A percentile compares a stretch with the other conserved stretches of the same genome.
Evolutionary conservation across 2,329 filamentous ascomycete genomes (phyloP).

Genomic region (Microcyclosporella mali): DNA sequence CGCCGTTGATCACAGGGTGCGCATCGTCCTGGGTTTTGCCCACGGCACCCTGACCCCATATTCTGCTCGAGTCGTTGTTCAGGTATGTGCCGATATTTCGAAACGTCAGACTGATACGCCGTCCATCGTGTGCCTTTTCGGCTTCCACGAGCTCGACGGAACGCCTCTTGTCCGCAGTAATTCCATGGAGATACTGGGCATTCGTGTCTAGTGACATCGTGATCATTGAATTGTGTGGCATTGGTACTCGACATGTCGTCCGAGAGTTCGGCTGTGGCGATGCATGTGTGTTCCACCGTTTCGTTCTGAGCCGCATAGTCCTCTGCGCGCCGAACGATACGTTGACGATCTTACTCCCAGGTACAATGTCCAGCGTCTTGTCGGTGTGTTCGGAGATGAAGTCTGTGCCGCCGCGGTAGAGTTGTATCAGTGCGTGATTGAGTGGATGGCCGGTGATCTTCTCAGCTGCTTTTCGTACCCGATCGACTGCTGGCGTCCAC

Average conservation of each 20-base stretch:
- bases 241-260: constrained; percentile 58
- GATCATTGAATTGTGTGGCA: constrained; percentile 87
- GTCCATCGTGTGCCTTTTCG: constrained; percentile 67
- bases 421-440: constrained; percentile 89
- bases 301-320: constrained; percentile 83
- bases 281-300: constrained; percentile 44
- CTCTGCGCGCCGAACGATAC: constrained; percentile 87
- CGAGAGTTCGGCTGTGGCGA: constrained; percentile 26
- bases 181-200: constrained; percentile 83
- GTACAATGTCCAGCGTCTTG: constrained; percentile 86
- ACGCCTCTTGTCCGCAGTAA: constrained; percentile 75
- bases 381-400: constrained; percentile 96
- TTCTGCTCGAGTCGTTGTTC: constrained; percentile 54
- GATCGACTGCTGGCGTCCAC: constrained; percentile 67
- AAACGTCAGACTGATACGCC: constrained; percentile 88
- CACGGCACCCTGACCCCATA: constrained; percentile 89
- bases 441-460: constrained; percentile 67
- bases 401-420: constrained; percentile 82
- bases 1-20: constrained; percentile 60
- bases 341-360: constrained; percentile 79
- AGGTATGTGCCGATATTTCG: constrained; percentile 82
- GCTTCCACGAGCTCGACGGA: constrained; percentile 58
- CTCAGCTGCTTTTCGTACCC: constrained; percentile 64
- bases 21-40: constrained; percentile 59
- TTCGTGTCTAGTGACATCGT: constrained; percentile 77